phyloP scores from a whole-genome alignment of 768 basidiomycete genomes.

The Gymnopilus junonius region DNA sequence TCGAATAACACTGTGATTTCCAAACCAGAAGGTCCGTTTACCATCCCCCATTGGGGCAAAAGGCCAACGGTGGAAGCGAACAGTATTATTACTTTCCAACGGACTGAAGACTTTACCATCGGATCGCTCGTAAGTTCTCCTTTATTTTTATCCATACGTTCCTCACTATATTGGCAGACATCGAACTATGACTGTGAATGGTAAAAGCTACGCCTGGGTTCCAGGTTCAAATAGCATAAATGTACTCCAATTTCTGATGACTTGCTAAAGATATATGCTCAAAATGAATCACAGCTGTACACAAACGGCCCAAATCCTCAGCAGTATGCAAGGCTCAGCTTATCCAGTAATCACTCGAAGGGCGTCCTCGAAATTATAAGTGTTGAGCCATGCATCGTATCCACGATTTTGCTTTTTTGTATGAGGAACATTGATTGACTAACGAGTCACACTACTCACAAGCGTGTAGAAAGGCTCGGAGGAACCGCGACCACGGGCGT shows the following conservation, averaged over 20 bases:
- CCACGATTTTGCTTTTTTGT: constrained; percentile 15
- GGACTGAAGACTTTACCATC: constrained; percentile 20
- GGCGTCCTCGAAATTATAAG: constrained; percentile 23
- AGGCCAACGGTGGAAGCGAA: constrained; percentile 21
- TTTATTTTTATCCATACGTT: not conserved
- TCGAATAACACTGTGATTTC: constrained; percentile 8
- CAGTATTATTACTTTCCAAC: constrained; percentile 17
- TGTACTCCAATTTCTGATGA: constrained; percentile 3
- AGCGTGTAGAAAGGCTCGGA: no score
- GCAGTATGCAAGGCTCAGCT: constrained; percentile 17
- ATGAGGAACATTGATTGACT: constrained; percentile 27
- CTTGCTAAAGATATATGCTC: not conserved
- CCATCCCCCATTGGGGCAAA: constrained; percentile 18
- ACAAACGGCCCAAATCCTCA: constrained; percentile 22
- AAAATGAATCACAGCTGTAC: constrained; percentile 14
- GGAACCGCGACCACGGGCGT: no score
- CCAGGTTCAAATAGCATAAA: constrained; percentile 17
- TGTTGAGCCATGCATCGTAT: constrained; percentile 19
- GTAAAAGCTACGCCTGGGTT: constrained; percentile 18
- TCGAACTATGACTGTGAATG: constrained; percentile 17
- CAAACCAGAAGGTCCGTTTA: constrained; percentile 18
- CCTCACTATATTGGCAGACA: constrained; percentile 6
- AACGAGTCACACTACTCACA: no score
- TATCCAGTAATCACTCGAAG: not conserved
- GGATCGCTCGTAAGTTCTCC: constrained; percentile 16